A percentile compares a stretch with the other conserved stretches of the same genome.
These are phyloP conservation scores for Nicotiana rustica DNA, from an alignment of 305 asterid genomes.

Conservation along the genomic window DNA sequence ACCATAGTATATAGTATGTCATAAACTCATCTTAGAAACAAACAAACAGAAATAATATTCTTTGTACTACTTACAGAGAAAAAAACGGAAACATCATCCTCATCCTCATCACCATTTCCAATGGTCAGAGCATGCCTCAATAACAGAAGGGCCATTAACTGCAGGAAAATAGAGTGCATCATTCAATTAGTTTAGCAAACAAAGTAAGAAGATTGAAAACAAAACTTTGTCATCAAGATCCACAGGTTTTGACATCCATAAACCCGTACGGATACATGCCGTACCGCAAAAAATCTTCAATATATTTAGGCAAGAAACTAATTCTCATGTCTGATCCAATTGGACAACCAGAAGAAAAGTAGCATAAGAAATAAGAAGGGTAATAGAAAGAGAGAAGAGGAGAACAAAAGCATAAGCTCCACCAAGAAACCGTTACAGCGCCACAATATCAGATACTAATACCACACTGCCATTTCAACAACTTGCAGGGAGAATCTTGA, in stretches of 20 bases:
- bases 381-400: background rate
- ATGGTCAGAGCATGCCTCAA: conserved; percentile 56
- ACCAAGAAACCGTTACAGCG: conserved; percentile 9
- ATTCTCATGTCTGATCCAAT: conserved; percentile 5
- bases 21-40: background rate
- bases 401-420: background rate
- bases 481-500: background rate
- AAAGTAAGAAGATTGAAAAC: conserved; percentile 25
- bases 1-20: background rate
- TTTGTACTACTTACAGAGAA: conserved; percentile 50
- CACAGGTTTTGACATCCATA: conserved; percentile 28
- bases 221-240: background rate
- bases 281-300: background rate
- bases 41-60: conserved; percentile 2
- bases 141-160: conserved; percentile 63
- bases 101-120: conserved; percentile 55
- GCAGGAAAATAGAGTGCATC: conserved; percentile 30
- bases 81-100: conserved; percentile 53
- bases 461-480: conserved; percentile 16
- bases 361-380: background rate
- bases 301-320: background rate
- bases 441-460: background rate
- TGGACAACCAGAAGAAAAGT: conserved; percentile 22
- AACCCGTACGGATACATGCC: background rate
- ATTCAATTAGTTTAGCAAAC: background rate